These are phyloP conservation scores for Paecilomyces fulvus DNA, from an alignment of 2,329 filamentous ascomycete species.

Conservation along the genomic window DNA sequence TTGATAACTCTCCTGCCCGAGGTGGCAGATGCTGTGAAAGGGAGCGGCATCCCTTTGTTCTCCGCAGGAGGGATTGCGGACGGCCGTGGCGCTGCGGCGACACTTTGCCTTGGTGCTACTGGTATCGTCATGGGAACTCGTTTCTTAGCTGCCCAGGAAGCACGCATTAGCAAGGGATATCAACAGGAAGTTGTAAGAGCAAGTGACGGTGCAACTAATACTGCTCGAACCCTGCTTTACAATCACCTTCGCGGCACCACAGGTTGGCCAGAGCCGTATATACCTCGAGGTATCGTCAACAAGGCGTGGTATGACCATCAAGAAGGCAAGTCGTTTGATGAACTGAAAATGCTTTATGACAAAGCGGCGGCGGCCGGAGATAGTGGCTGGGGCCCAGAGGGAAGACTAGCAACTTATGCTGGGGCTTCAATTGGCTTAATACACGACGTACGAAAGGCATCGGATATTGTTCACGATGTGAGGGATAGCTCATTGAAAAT, in stretches of 20 bases:
- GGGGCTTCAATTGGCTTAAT: constrained; percentile 41
- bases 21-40: constrained; percentile 43
- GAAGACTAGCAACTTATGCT: constrained; percentile 44
- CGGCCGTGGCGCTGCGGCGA: too few relatives aligned
- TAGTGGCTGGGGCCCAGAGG: constrained; percentile 40
- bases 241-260: constrained; percentile 49
- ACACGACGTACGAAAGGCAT: constrained; percentile 31
- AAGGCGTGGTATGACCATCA: constrained; percentile 41
- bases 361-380: constrained; percentile 33
- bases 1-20: constrained; percentile 47
- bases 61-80: too few relatives aligned
- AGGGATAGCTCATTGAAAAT: not conserved
- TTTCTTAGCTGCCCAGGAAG: constrained; percentile 43
- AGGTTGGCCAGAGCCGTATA: constrained; percentile 53
- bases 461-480: constrained; percentile 28
- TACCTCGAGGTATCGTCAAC: constrained; percentile 52
- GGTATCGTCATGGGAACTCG: too few relatives aligned
- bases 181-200: constrained; percentile 43
- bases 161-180: constrained; percentile 45
- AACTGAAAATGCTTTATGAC: constrained; percentile 38
- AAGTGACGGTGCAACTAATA: constrained; percentile 44
- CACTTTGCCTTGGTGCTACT: too few relatives aligned
- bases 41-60: not conserved
- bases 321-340: constrained; percentile 36
- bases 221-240: constrained; percentile 45